phyloP scores from a whole-genome alignment of 108 stramenopile genomes.

The Cyclostephanos invisitatus region DNA sequence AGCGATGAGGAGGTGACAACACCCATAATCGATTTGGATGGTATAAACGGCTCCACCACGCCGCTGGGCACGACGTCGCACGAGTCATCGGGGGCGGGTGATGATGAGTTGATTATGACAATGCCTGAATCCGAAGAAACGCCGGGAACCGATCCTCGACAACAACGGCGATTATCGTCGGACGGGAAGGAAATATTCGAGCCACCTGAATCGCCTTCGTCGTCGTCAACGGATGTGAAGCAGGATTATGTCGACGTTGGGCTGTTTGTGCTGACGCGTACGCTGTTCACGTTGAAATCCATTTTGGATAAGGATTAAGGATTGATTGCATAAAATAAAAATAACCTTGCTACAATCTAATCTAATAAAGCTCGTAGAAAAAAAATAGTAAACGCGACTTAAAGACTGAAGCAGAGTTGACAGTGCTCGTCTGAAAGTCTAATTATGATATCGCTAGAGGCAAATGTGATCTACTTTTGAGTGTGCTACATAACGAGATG shows the following conservation, averaged over 20 bases:
- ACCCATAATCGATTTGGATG: not conserved
- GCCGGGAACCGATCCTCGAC: not conserved
- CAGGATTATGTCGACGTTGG: constrained; percentile 17
- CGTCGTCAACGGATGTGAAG: not conserved
- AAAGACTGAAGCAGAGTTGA: not conserved
- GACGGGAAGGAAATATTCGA: constrained; percentile 29
- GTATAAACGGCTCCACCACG: not conserved
- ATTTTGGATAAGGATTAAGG: constrained; percentile 6
- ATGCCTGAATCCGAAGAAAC: not conserved
- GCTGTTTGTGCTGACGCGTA: constrained; percentile 15
- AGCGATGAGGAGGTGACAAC: not conserved
- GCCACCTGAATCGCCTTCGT: not conserved
- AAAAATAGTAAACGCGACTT: not conserved
- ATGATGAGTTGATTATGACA: not conserved
- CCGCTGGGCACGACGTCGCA: not conserved
- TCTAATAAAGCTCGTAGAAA: not conserved
- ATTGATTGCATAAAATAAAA: not conserved
- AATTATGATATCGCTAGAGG: too few relatives aligned
- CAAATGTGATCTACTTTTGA: not conserved
- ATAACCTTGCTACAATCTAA: not conserved
- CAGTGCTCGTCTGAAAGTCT: too few relatives aligned
- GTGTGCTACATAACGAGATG: not conserved
- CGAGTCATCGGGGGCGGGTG: not conserved
- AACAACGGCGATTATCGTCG: constrained; percentile 9
- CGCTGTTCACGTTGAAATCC: constrained; percentile 8